These are phyloP conservation scores for Lipomyces kockii DNA, from an alignment of 805 yeast species.

Conservation along the genomic window DNA sequence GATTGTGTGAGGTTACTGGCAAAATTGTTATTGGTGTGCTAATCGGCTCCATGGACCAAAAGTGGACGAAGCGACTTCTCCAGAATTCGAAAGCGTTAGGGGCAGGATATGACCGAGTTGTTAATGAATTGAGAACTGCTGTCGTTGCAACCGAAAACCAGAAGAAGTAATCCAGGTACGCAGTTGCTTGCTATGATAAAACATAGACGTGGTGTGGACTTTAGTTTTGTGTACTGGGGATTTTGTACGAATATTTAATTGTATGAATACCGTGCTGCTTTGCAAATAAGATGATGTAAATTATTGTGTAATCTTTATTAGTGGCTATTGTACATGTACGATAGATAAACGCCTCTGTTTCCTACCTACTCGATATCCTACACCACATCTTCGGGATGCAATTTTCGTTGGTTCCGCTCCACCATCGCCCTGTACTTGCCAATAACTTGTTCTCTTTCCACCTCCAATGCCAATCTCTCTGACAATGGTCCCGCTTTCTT, in stretches of 20 bases:
- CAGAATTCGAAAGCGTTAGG: slow-evolving; percentile 25
- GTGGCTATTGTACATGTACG: neutral
- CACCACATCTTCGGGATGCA: neutral
- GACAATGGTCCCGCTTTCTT: slow-evolving; percentile 50
- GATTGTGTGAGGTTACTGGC: slow-evolving; percentile 30
- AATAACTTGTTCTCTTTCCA: slow-evolving; percentile 47
- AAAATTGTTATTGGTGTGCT: slow-evolving; percentile 26
- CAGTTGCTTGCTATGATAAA: neutral
- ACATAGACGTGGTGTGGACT: neutral
- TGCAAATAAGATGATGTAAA: neutral
- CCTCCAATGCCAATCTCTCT: slow-evolving; percentile 46
- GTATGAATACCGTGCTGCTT: neutral
- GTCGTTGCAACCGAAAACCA: neutral
- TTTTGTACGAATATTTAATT: neutral
- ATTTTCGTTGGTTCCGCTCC: slow-evolving; percentile 29
- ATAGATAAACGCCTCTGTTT: neutral
- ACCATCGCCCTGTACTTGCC: slow-evolving; percentile 44
- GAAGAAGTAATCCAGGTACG: neutral
- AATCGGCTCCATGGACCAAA: slow-evolving; percentile 16
- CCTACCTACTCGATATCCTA: neutral
- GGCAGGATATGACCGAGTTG: slow-evolving; percentile 21
- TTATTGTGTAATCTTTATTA: neutral
- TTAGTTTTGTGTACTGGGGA: neutral
- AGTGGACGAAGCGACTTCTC: slow-evolving; percentile 9
- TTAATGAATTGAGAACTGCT: slow-evolving; percentile 17